Conservation (phyloP, 495 filamentous ascomycete species). For the Antarctomyces pellizariae region DNA sequence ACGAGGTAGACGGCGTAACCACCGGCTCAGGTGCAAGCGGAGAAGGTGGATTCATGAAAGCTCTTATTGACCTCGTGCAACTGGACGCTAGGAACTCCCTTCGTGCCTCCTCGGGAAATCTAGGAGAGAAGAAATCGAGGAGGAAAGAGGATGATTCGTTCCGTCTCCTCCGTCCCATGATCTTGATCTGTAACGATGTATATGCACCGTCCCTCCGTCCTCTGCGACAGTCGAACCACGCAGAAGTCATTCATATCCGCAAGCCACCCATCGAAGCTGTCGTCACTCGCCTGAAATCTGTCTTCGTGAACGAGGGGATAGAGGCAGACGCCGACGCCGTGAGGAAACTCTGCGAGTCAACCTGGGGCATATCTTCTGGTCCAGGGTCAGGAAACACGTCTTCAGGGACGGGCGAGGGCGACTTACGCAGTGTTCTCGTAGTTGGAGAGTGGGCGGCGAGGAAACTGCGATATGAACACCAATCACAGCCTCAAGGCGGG, state of each 20-base stretch:
- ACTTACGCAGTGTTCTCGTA: slow-evolving; percentile 80
- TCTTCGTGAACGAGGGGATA: slow-evolving; percentile 74
- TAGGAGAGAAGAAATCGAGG: slow-evolving; percentile 12
- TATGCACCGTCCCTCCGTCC: slow-evolving; percentile 77
- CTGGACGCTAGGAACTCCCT: slow-evolving; percentile 62
- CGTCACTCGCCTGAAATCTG: slow-evolving; percentile 51
- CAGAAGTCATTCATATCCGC: slow-evolving; percentile 81
- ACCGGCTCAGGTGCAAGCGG: slow-evolving; percentile 43
- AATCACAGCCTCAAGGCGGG: too few species aligned
- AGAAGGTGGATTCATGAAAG: slow-evolving; percentile 81
- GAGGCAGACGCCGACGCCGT: slow-evolving; percentile 69
- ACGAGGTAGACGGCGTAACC: slow-evolving; percentile 90
- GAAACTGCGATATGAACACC: too few species aligned
- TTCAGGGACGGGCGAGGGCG: slow-evolving; percentile 51
- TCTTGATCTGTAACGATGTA: slow-evolving; percentile 94
- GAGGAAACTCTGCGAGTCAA: slow-evolving; percentile 70
- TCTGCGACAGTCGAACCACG: slow-evolving; percentile 53
- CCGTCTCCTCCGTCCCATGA: slow-evolving; percentile 61
- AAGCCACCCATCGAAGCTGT: slow-evolving; percentile 74
- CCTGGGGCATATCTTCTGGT: slow-evolving; percentile 62
- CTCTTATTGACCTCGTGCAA: slow-evolving; percentile 67
- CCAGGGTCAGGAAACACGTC: slow-evolving; percentile 27
- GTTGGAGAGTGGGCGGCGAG: slow-evolving; percentile 86
- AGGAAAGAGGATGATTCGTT: slow-evolving; percentile 62
- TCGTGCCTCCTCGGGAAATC: slow-evolving; percentile 19